A percentile compares a stretch with the other conserved stretches of the same genome.
Conservation (phyloP, 2,329 filamentous ascomycete species). For the Tricladium varicosporioides region DNA sequence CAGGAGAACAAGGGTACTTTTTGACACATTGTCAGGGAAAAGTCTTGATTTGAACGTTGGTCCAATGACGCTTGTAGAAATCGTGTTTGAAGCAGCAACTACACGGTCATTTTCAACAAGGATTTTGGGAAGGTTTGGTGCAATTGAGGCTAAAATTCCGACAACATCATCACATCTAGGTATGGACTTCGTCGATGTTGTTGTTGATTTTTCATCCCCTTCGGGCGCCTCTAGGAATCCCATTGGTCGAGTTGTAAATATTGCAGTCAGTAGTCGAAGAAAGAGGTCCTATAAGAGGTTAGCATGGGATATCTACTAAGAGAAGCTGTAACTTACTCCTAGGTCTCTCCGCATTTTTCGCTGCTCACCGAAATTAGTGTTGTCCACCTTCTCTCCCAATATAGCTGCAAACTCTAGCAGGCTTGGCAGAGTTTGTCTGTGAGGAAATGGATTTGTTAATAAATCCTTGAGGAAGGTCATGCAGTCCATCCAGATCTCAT, state of each 20-base stretch:
- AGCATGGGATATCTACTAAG: conserved; percentile 21
- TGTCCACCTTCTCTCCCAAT: conserved; percentile 91
- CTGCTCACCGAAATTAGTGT: conserved; percentile 96
- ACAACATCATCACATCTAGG: conserved; percentile 71
- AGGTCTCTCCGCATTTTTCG: conserved; percentile 87
- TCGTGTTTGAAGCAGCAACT: conserved; percentile 70
- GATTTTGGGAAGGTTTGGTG: conserved; percentile 78
- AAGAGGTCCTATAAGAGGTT: conserved; percentile 71
- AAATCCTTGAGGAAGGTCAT: conserved; percentile 87
- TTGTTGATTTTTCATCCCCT: conserved; percentile 38
- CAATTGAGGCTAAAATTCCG: conserved; percentile 72
- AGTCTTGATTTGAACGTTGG: conserved; percentile 79
- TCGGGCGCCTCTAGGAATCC: conserved; percentile 59
- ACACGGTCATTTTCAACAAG: conserved; percentile 85
- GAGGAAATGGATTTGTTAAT: conserved; percentile 88
- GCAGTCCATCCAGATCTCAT: conserved; percentile 97
- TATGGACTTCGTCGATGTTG: conserved; percentile 28
- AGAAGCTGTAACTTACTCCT: conserved; percentile 57
- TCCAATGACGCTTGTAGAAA: conserved; percentile 79
- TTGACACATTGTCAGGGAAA: conserved; percentile 82
- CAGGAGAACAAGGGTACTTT: conserved; percentile 68
- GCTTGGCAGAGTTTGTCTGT: conserved; percentile 83
- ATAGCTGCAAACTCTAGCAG: conserved; percentile 87
- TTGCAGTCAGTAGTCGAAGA: conserved; percentile 81
- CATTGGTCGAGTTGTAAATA: conserved; percentile 85